Conservation (phyloP, 768 basidiomycete genomes). For the Amylocystis lapponica region DNA sequence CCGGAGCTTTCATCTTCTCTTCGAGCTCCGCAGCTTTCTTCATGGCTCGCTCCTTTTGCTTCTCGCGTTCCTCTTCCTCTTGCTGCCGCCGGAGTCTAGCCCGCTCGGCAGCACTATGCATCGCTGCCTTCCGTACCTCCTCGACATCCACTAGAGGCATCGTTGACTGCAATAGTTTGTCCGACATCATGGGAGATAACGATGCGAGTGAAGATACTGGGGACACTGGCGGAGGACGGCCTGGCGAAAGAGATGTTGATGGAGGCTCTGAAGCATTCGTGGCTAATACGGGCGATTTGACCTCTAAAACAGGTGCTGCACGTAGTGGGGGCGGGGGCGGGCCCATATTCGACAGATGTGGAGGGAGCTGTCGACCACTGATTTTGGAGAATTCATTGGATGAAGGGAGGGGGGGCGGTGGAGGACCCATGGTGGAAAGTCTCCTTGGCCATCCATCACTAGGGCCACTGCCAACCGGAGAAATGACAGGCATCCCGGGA, state of each 20-base stretch:
- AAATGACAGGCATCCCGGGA: constrained; percentile 7
- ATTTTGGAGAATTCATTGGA: constrained; percentile 33
- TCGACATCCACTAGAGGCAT: constrained; percentile 38
- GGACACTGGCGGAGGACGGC: constrained; percentile 7
- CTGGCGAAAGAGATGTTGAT: constrained; percentile 3
- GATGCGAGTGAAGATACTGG: constrained; percentile 12
- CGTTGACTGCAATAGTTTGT: constrained; percentile 13
- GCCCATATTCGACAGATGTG: constrained; percentile 43
- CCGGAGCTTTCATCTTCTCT: constrained; percentile 48
- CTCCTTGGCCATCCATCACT: constrained; percentile 7
- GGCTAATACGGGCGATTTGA: constrained; percentile 11
- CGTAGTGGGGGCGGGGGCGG: constrained; percentile 20
- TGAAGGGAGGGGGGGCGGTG: constrained; percentile 34
- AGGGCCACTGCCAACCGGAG: constrained; percentile 15
- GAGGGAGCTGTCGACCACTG: constrained; percentile 47
- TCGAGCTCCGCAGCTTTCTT: constrained; percentile 76
- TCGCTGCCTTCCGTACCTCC: constrained; percentile 63
- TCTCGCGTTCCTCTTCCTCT: constrained; percentile 80
- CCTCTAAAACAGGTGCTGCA: background rate
- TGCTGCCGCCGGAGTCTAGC: constrained; percentile 74
- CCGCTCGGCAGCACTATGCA: constrained; percentile 82
- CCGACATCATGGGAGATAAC: constrained; percentile 12
- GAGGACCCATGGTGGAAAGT: constrained; percentile 42
- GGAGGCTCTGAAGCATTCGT: constrained; percentile 25
- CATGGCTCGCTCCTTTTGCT: constrained; percentile 72